Base-by-base conservation (phyloP, 2,329 filamentous ascomycete genomes). In the Talaromyces amestolkiae region DNA sequence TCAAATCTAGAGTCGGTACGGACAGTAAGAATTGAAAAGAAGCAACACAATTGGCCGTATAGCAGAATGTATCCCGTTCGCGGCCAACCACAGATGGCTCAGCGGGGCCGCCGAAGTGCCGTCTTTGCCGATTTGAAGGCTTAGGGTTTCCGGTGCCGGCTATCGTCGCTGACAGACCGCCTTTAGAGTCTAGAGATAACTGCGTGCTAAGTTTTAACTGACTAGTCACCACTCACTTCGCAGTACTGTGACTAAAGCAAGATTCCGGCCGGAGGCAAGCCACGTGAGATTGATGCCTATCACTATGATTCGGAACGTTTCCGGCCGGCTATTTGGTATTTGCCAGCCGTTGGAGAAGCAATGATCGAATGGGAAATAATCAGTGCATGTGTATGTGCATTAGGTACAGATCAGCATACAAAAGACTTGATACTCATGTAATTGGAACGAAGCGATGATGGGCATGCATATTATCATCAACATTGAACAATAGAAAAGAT, bases 391-490 rank as follows among this genome's bases (percentile, higher is more conserved):
- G 24, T 45, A 59, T 59, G 37, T 59, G 56, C 56, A 59, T 59
- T 59, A 59, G 22, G 22, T 59, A 45, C 37, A 43, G 56, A 59
- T 59, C 33, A 59, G 56, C 56, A 59, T 33, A 59, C 27, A 33
- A 22, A 33, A 33, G 15, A 24, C 56, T 59, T 19, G 37, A 33
- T 19, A 59, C 39, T 31, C 39, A 31, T 43, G 39, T 17, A 59
- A 59, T 33, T 43, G 13, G 56, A 27, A 59, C 27, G 37, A 45
- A 19, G 53, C 35, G 35, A 37, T 37, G 37, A 37, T 24, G 61
- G 22, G 27, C 43, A 60, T 47, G 58, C 54, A 45, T 56, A 45
- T 54, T 56, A 60, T 31, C 33, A 56, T 56, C 53, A 39, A 39
- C 31, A 56, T 22, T 39, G 49, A 56, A 56, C 33, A 56, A 39